phyloP scores from a whole-genome alignment of 2,329 filamentous ascomycete genomes.

The Botrytis elliptica region DNA sequence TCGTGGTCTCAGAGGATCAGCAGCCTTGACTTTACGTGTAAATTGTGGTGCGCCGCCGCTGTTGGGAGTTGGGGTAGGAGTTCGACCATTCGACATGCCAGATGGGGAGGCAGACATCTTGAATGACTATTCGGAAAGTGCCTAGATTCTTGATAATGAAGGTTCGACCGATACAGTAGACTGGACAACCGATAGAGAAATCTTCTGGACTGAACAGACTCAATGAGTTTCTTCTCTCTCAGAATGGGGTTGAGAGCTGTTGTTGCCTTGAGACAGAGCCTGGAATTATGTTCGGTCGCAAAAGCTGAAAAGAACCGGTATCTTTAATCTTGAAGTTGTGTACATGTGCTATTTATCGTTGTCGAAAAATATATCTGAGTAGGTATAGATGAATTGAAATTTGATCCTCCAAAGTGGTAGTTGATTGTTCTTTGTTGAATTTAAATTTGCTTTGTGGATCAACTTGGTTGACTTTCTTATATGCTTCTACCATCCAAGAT shows the following conservation, averaged over 20 bases:
- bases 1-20: slow-evolving; percentile 64
- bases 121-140: neutral
- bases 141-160: neutral
- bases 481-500: slow-evolving; percentile 2
- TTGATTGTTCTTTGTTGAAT: slow-evolving; percentile 5
- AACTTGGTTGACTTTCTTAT: slow-evolving; percentile 17
- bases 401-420: neutral
- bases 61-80: slow-evolving; percentile 49
- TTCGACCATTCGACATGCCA: slow-evolving; percentile 47
- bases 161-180: neutral
- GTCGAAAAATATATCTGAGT: neutral
- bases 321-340: neutral
- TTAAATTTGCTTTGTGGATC: slow-evolving; percentile 12
- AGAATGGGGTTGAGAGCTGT: neutral
- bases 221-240: neutral
- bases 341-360: neutral
- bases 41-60: slow-evolving; percentile 48
- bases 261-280: neutral
- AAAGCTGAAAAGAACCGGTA: neutral
- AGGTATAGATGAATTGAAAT: neutral
- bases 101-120: slow-evolving; percentile 46
- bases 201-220: neutral
- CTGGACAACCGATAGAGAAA: neutral
- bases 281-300: neutral
- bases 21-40: slow-evolving; percentile 50